Conservation (phyloP, 345 rosid species). For the Aquilaria yunnanensis region DNA sequence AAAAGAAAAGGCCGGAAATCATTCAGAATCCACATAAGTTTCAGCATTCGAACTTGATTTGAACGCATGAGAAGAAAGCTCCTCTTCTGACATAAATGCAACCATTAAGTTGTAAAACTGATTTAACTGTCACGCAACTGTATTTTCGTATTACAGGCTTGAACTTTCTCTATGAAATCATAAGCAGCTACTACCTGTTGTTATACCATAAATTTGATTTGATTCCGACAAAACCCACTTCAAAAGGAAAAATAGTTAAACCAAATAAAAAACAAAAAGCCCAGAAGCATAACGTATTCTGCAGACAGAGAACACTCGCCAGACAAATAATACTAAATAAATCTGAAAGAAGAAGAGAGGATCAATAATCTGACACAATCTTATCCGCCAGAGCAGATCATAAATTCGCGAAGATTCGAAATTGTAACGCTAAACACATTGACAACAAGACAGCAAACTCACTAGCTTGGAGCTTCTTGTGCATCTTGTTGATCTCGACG, state of each 20-base stretch:
- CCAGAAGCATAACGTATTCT: no score
- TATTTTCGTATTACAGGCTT: not conserved
- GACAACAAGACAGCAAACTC: slow-evolving; percentile 12
- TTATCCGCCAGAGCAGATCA: slow-evolving; percentile 13
- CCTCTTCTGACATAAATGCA: no score
- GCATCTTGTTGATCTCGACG: slow-evolving; percentile 77
- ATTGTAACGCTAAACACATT: not conserved
- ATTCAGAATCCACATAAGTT: no score
- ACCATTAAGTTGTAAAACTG: no score
- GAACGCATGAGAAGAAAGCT: no score
- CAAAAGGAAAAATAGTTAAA: not conserved
- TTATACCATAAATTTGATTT: not conserved
- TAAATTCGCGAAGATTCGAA: not conserved
- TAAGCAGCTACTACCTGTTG: not conserved
- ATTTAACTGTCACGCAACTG: not conserved
- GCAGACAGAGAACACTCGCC: no score
- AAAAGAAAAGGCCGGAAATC: no score
- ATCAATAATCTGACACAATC: slow-evolving; percentile 10
- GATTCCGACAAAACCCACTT: slow-evolving; percentile 7
- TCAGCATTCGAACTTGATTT: no score
- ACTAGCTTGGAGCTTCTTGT: slow-evolving; percentile 79
- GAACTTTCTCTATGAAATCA: slow-evolving; percentile 4
- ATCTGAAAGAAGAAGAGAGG: not conserved
- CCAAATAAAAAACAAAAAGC: not conserved
- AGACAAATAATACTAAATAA: not conserved